Conservation (phyloP, 768 basidiomycete species). For the Kwoniella sp. region DNA sequence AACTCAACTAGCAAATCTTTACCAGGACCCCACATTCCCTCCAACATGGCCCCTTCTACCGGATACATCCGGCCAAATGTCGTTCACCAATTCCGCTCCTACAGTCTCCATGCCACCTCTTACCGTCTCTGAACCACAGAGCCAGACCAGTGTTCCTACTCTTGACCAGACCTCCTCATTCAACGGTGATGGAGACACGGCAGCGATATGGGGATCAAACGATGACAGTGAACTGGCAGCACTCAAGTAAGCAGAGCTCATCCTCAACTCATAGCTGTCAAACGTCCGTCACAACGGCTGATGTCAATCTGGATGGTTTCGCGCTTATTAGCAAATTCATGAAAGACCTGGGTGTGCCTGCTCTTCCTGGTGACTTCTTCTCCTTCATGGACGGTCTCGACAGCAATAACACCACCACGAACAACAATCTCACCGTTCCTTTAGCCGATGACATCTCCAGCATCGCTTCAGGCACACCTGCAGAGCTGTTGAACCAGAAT, state of each 20-base stretch:
- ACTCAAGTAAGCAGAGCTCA: conserved; percentile 37
- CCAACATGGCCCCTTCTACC: conserved; percentile 51
- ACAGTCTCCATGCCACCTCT: conserved; percentile 7
- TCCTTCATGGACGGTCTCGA: conserved; percentile 27
- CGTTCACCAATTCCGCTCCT: conserved; percentile 12
- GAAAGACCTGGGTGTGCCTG: conserved; percentile 41
- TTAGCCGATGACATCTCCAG: neutral
- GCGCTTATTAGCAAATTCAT: conserved; percentile 50
- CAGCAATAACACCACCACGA: neutral
- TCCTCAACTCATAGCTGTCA: neutral
- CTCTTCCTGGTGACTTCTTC: conserved; percentile 45
- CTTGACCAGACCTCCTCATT: neutral
- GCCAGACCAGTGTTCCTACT: neutral
- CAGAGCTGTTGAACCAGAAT: neutral
- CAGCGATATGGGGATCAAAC: conserved; percentile 26
- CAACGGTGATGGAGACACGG: conserved; percentile 12
- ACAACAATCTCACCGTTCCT: conserved; percentile 6
- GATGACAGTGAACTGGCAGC: conserved; percentile 47
- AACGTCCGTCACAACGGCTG: neutral
- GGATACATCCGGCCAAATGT: conserved; percentile 19
- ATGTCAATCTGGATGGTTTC: neutral
- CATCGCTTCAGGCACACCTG: neutral
- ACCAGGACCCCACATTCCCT: conserved; percentile 46
- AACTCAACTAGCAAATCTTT: conserved; percentile 21
- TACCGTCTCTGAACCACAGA: conserved; percentile 2